Evolutionary conservation across 306 rosid genomes (phyloP).

Genomic region (Morella rubra): DNA sequence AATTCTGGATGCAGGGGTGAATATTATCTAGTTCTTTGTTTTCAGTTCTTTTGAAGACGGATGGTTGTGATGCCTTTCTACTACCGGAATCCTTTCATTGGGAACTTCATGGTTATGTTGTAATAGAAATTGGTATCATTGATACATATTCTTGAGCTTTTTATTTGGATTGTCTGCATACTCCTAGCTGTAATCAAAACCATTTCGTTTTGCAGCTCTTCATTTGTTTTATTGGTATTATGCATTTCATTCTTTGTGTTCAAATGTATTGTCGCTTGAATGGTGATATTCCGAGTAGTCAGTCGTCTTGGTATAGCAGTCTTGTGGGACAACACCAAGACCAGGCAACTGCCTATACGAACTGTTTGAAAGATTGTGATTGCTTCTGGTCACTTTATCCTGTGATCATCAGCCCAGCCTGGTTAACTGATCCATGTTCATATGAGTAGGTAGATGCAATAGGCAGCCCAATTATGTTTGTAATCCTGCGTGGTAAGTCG

Average conservation of each 20-base stretch:
- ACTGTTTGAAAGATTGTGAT: too few relatives aligned
- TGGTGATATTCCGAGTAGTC: too few relatives aligned
- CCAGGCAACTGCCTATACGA: too few relatives aligned
- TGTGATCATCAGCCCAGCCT: too few relatives aligned
- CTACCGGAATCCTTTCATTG: conserved; percentile 28
- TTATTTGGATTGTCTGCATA: conserved; percentile 46
- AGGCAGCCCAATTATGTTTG: too few relatives aligned
- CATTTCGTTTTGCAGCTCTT: conserved; percentile 29
- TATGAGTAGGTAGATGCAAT: too few relatives aligned
- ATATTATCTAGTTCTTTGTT: conserved; percentile 74
- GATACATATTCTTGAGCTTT: conserved; percentile 52
- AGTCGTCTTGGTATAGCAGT: too few relatives aligned
- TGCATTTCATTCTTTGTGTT: not conserved
- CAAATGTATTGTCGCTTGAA: too few relatives aligned
- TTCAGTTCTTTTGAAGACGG: conserved; percentile 35
- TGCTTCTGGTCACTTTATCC: too few relatives aligned
- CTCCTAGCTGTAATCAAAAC: conserved; percentile 52
- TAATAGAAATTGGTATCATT: conserved; percentile 55
- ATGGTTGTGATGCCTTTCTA: conserved; percentile 41
- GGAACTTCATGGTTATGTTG: conserved; percentile 55
- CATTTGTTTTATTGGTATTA: not conserved
- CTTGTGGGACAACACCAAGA: too few relatives aligned
- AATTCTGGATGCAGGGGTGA: conserved; percentile 97
- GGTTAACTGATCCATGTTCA: too few relatives aligned
- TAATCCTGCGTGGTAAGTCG: too few relatives aligned